These are phyloP conservation scores for Mucor mucedo DNA, from an alignment of 371 early-diverging fungal genomes.

Conservation along the genomic window DNA sequence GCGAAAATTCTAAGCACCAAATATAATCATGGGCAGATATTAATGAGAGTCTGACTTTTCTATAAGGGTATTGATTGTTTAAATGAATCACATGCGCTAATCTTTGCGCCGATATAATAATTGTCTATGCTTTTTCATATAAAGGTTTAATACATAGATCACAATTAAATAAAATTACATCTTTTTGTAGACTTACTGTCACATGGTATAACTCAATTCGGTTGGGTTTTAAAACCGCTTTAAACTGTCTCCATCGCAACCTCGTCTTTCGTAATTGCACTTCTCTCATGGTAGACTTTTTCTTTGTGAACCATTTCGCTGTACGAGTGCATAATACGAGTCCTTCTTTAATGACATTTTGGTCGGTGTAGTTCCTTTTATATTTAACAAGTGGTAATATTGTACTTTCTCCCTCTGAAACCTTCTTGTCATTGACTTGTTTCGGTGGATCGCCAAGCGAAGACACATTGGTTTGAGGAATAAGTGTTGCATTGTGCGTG, in stretches of 20 bases:
- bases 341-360: constrained; percentile 16
- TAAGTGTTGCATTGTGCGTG: no score
- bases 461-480: no score
- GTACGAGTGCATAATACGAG: constrained; percentile 22
- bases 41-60: constrained; percentile 13
- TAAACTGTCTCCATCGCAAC: constrained; percentile 29
- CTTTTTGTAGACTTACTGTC: constrained; percentile 17
- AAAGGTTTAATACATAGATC: not conserved
- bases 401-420: not conserved
- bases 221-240: constrained; percentile 19
- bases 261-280: constrained; percentile 24
- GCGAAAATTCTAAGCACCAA: constrained; percentile 20
- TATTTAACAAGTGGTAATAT: not conserved
- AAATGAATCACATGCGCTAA: constrained; percentile 29
- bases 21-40: constrained; percentile 20
- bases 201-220: constrained; percentile 29
- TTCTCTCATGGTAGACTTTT: constrained; percentile 8
- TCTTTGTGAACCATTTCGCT: constrained; percentile 26
- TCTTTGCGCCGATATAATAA: constrained; percentile 11
- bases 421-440: no score
- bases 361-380: not conserved
- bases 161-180: no score
- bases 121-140: constrained; percentile 11
- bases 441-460: no score
- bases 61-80: constrained; percentile 9